phyloP scores from a whole-genome alignment of 176 grass and related monocot species.

The Triticum urartu region DNA sequence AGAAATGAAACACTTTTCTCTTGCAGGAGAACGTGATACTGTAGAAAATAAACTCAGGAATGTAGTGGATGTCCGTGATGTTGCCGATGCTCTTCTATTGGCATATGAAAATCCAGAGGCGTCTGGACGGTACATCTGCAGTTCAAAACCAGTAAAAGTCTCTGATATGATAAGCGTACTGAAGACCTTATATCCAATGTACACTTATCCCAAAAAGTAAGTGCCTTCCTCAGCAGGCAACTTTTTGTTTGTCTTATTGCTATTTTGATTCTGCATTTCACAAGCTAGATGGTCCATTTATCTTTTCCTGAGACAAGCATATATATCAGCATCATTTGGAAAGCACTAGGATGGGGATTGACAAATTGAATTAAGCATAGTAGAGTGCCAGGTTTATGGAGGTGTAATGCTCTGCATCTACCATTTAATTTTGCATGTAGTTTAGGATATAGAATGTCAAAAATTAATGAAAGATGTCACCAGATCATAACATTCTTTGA shows the following conservation, averaged over 20 bases:
- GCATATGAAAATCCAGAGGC: slow-evolving; percentile 39
- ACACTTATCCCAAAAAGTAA: slow-evolving; percentile 50
- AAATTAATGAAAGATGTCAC: not conserved
- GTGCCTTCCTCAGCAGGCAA: not conserved
- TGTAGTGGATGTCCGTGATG: slow-evolving; percentile 49
- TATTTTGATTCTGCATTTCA: not conserved
- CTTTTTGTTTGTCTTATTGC: not conserved
- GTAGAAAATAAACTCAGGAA: slow-evolving; percentile 33
- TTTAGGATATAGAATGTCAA: not conserved
- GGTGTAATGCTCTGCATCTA: not conserved
- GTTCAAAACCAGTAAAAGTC: slow-evolving; percentile 32
- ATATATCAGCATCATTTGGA: not conserved
- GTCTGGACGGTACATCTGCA: slow-evolving; percentile 47
- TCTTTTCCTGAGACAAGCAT: not conserved
- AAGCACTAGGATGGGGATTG: not conserved
- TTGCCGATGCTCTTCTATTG: slow-evolving; percentile 51
- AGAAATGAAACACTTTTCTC: not conserved
- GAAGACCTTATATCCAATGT: slow-evolving; percentile 37
- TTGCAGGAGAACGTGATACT: slow-evolving; percentile 31
- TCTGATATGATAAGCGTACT: slow-evolving; percentile 43
- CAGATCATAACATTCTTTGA: not conserved
- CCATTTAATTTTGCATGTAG: not conserved
- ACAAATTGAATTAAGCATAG: not conserved
- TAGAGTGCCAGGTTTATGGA: not conserved
- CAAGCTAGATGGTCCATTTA: not conserved